These are phyloP conservation scores for Corchorus capsularis DNA, from an alignment of 345 rosid genomes.

Conservation along the genomic window DNA sequence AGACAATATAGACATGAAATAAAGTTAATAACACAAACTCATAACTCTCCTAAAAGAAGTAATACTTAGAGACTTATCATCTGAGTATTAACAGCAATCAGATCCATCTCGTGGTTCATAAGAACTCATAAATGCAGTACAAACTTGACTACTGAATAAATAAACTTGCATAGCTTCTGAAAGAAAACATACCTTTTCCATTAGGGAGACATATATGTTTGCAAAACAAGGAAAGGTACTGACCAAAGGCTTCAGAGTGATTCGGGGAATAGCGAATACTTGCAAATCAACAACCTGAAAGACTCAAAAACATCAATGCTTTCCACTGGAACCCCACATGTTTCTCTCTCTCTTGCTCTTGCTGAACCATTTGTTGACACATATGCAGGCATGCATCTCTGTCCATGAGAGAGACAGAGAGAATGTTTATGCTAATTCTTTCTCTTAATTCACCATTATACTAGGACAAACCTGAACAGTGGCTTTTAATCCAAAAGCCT, in stretches of 20 bases:
- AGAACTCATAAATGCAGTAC: background rate
- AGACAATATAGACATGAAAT: background rate
- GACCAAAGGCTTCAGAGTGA: conserved; percentile 90
- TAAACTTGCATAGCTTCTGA: background rate
- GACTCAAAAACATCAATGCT: conserved; percentile 17
- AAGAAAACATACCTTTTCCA: conserved; percentile 73
- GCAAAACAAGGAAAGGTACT: conserved; percentile 95
- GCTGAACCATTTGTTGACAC: conserved; percentile 5
- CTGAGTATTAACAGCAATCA: background rate
- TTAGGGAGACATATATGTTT: conserved; percentile 81
- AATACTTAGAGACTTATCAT: background rate
- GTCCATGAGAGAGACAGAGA: background rate
- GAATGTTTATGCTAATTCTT: background rate
- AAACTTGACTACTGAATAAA: background rate
- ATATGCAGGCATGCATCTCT: background rate
- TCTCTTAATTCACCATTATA: conserved; percentile 7
- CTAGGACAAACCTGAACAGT: conserved; percentile 65
- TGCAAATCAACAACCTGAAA: conserved; percentile 90
- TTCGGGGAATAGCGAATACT: conserved; percentile 87
- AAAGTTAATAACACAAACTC: background rate
- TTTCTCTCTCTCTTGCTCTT: background rate
- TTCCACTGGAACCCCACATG: background rate
- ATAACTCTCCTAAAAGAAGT: background rate
- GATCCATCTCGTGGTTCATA: background rate
- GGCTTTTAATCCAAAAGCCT: conserved; percentile 87